Evolutionary conservation across 768 basidiomycete species (phyloP).

Genomic region (Lactarius indigo): DNA sequence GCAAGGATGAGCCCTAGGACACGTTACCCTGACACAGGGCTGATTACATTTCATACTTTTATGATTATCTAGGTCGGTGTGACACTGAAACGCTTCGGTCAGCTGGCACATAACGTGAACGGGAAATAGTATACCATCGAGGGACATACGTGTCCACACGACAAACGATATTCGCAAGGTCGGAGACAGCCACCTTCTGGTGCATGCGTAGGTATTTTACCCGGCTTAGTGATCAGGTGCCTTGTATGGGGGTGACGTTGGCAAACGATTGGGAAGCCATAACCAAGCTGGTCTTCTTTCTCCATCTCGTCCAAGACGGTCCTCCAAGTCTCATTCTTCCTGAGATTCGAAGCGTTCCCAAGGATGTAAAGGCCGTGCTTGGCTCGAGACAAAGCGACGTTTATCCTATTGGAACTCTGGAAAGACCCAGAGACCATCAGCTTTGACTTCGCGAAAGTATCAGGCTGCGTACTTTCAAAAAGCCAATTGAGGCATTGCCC

Average conservation of each 20-base stretch:
- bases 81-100: constrained; percentile 18
- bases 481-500: too few relatives aligned
- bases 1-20: constrained; percentile 31
- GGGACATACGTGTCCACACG: constrained; percentile 34
- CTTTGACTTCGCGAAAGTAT: too few relatives aligned
- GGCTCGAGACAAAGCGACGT: constrained; percentile 71
- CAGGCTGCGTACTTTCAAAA: too few relatives aligned
- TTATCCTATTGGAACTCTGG: constrained; percentile 35
- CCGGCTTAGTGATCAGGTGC: constrained; percentile 15
- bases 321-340: constrained; percentile 55
- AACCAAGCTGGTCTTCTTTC: constrained; percentile 30
- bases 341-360: constrained; percentile 59
- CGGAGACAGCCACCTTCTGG: constrained; percentile 33
- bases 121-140: constrained; percentile 25
- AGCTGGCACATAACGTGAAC: not conserved
- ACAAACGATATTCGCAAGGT: constrained; percentile 30
- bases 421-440: constrained; percentile 3
- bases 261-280: constrained; percentile 19
- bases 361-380: constrained; percentile 71
- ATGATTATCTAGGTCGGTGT: constrained; percentile 29
- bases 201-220: constrained; percentile 15
- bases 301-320: constrained; percentile 55
- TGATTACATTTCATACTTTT: constrained; percentile 27
- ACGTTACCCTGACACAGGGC: constrained; percentile 27
- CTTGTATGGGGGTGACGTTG: constrained; percentile 15